Conservation (phyloP, 2,329 filamentous ascomycete genomes). For the Lomentospora prolificans region DNA sequence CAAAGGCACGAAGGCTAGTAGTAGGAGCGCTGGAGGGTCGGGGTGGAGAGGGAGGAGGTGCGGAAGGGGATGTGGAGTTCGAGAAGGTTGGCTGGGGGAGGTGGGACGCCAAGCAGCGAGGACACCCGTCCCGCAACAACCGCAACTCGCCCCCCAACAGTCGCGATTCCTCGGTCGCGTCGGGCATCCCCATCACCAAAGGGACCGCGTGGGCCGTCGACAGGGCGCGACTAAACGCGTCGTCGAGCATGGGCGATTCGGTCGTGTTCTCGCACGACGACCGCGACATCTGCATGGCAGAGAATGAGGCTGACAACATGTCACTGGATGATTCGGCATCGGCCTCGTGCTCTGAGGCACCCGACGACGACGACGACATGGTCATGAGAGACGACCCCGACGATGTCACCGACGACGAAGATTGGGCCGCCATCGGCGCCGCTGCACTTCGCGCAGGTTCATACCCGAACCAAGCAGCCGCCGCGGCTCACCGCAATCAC, state of each 20-base stretch:
- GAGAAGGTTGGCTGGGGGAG: constrained; percentile 96
- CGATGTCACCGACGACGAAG: constrained; percentile 88
- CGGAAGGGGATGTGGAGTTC: constrained; percentile 67
- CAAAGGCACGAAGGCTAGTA: constrained; percentile 82
- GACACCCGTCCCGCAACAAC: constrained; percentile 41
- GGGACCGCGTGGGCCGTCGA: constrained; percentile 31
- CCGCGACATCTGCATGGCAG: constrained; percentile 57
- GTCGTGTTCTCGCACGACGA: constrained; percentile 68
- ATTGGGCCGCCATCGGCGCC: constrained; percentile 85
- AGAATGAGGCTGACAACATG: constrained; percentile 92
- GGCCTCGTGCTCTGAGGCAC: constrained; percentile 67
- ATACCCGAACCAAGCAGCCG: constrained; percentile 43
- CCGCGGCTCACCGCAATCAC: constrained; percentile 28
- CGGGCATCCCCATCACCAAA: constrained; percentile 48
- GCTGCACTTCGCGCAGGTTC: constrained; percentile 66
- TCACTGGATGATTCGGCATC: constrained; percentile 64
- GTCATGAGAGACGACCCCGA: constrained; percentile 66
- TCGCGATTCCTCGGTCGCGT: constrained; percentile 32
- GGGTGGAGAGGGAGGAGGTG: constrained; percentile 47
- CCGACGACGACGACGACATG: constrained; percentile 55
- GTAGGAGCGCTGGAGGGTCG: constrained; percentile 86
- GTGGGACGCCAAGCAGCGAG: constrained; percentile 77
- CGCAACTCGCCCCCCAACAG: constrained; percentile 27
- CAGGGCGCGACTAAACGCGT: constrained; percentile 37
- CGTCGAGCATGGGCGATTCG: constrained; percentile 58